Conservation (phyloP, 2,329 filamentous ascomycete genomes). For the Colletotrichum tanaceti region DNA sequence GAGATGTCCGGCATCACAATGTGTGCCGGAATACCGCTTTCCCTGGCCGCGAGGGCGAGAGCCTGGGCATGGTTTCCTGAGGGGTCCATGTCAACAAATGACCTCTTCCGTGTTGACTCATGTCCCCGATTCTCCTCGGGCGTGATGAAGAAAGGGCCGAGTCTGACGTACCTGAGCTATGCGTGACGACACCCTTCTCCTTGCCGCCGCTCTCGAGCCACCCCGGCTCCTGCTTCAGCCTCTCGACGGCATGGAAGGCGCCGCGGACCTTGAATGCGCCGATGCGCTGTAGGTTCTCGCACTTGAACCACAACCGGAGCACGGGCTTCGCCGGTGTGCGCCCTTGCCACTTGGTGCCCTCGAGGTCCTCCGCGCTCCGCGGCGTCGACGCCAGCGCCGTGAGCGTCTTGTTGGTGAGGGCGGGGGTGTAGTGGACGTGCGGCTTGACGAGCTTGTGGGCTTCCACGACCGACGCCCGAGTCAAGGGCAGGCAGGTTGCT, state of each 20-base stretch:
- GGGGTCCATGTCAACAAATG: background rate
- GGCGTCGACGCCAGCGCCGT: slow-evolving; percentile 79
- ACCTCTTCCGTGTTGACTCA: background rate
- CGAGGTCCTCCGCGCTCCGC: slow-evolving; percentile 64
- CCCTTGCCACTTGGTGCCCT: slow-evolving; percentile 67
- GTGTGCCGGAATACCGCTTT: slow-evolving; percentile 79
- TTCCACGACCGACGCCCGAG: slow-evolving; percentile 74
- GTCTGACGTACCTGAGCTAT: slow-evolving; percentile 78
- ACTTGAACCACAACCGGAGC: slow-evolving; percentile 90
- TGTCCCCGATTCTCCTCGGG: too few relatives aligned
- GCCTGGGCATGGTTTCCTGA: slow-evolving; percentile 95
- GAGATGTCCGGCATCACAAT: slow-evolving; percentile 94
- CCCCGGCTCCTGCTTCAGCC: slow-evolving; percentile 72
- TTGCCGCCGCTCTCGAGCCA: slow-evolving; percentile 70
- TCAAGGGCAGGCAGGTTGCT: slow-evolving; percentile 71
- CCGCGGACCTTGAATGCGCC: slow-evolving; percentile 94
- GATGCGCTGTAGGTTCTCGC: slow-evolving; percentile 90
- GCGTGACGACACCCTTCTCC: slow-evolving; percentile 83
- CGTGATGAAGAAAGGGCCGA: background rate
- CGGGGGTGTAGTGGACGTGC: slow-evolving; percentile 85
- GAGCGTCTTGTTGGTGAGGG: slow-evolving; percentile 83
- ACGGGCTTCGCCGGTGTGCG: slow-evolving; percentile 70
- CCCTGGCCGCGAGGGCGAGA: slow-evolving; percentile 83
- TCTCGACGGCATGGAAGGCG: slow-evolving; percentile 85
- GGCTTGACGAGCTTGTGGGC: slow-evolving; percentile 80